These are phyloP conservation scores for Rhizomucor pusillus DNA, from an alignment of 371 early-diverging fungal genomes.

Conservation along the genomic window DNA sequence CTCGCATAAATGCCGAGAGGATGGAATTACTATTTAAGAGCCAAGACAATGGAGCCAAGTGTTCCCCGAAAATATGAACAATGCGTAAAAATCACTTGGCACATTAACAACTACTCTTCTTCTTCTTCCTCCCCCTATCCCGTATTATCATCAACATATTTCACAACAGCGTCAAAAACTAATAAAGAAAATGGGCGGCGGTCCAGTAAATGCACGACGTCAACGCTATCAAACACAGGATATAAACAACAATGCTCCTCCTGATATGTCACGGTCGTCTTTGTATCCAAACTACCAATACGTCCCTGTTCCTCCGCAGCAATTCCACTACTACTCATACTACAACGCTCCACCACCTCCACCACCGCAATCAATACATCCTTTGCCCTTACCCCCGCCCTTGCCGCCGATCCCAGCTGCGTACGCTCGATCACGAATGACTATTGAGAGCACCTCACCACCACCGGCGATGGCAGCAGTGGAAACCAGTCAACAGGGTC, in stretches of 20 bases:
- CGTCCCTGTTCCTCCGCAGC: not conserved
- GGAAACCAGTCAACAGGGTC: too few species aligned
- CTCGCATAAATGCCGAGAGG: conserved; percentile 13
- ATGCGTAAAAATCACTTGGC: conserved; percentile 5
- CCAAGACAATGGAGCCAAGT: too few species aligned
- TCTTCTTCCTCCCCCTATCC: too few species aligned
- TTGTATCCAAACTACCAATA: not conserved
- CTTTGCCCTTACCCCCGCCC: conserved; percentile 4
- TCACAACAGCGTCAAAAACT: too few species aligned
- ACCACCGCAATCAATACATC: not conserved
- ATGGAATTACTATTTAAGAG: not conserved
- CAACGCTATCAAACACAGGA: too few species aligned
- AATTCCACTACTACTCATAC: not conserved
- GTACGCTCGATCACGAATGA: not conserved
- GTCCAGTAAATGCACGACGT: too few species aligned
- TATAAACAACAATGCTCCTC: too few species aligned
- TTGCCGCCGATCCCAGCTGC: conserved; percentile 8
- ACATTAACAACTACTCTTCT: not conserved
- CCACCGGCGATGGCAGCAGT: too few species aligned
- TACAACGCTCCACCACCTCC: not conserved
- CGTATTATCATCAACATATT: too few species aligned
- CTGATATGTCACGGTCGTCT: not conserved
- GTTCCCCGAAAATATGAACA: not conserved
- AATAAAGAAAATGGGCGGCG: conserved; percentile 12
- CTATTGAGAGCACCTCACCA: conserved; percentile 6